Percentiles rank a stretch among this genome's conserved stretches.
Conservation (phyloP, 2,329 filamentous ascomycete species). For the Colletotrichum sp. region DNA sequence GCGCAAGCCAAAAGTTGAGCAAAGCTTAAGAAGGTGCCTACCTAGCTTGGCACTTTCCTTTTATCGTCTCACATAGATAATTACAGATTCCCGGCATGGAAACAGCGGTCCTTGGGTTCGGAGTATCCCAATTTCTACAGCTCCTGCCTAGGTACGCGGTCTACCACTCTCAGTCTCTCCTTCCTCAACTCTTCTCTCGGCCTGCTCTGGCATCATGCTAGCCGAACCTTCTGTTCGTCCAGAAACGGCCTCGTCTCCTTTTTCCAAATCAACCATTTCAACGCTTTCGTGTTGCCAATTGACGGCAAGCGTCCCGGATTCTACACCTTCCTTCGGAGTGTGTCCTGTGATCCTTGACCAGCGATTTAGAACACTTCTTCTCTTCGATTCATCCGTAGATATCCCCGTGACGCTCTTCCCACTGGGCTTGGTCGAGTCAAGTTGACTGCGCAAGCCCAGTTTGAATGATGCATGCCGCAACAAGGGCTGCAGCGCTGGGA, state of each 20-base stretch:
- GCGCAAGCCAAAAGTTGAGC: too few species aligned
- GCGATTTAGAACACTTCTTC: not conserved
- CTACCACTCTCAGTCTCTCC: not conserved
- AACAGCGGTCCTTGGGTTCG: too few species aligned
- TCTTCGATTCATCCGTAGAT: not conserved
- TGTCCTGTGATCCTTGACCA: not conserved
- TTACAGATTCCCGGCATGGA: too few species aligned
- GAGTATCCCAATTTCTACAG: too few species aligned
- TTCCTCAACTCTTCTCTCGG: not conserved
- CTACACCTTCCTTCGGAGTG: not conserved
- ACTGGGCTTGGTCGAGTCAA: not conserved
- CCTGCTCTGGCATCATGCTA: fast-evolving
- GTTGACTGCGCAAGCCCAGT: not conserved
- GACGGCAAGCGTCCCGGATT: not conserved
- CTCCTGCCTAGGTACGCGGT: too few species aligned
- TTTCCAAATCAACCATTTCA: slow-evolving; percentile 14
- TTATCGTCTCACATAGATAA: too few species aligned
- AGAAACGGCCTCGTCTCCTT: not conserved
- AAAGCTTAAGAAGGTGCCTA: too few species aligned
- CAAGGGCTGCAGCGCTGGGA: slow-evolving; percentile 41
- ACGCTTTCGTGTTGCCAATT: not conserved
- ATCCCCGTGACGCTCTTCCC: not conserved
- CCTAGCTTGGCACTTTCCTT: too few species aligned
- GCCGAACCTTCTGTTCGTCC: not conserved
- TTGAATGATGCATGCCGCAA: not conserved